These are phyloP conservation scores for Saccharum hybrid DNA, from an alignment of 202 grass and related monocot genomes.

Conservation along the genomic window DNA sequence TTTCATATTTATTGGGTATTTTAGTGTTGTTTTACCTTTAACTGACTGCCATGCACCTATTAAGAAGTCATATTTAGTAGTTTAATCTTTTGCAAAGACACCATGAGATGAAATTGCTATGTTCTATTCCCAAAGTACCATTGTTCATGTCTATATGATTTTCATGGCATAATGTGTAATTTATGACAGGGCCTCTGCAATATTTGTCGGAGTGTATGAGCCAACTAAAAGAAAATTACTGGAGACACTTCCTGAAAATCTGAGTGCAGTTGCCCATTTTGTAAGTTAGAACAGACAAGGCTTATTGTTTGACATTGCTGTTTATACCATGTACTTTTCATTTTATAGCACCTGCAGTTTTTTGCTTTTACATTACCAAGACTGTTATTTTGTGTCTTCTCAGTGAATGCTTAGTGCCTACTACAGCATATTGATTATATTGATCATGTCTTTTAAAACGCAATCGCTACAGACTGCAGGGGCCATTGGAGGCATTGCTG, in stretches of 20 bases:
- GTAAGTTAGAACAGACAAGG: conserved; percentile 50
- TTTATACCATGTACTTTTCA: conserved; percentile 12
- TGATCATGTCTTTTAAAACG: conserved; percentile 33
- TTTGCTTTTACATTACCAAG: neutral
- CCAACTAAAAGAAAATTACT: conserved; percentile 83
- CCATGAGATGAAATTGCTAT: neutral
- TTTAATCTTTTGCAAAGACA: neutral
- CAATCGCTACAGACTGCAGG: conserved; percentile 72
- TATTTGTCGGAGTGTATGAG: conserved; percentile 97
- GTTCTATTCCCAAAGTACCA: neutral
- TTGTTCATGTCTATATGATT: neutral
- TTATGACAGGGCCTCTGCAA: conserved; percentile 77
- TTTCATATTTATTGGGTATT: neutral
- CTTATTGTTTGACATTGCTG: neutral
- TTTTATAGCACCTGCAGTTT: conserved; percentile 4
- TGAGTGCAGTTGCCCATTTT: conserved; percentile 93
- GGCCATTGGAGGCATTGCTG: conserved; percentile 82
- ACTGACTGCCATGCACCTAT: neutral
- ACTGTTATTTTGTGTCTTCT: neutral
- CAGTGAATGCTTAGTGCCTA: conserved; percentile 11
- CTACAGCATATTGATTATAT: conserved; percentile 34
- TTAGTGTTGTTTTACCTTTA: conserved; percentile 9
- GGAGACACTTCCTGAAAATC: conserved; percentile 78
- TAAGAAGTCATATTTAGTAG: neutral
- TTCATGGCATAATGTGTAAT: conserved; percentile 15